A percentile compares a stretch with the other conserved stretches of the same genome.
These are phyloP conservation scores for Ocimum tenuiflorum DNA, from an alignment of 257 asterid species.

Conservation along the genomic window DNA sequence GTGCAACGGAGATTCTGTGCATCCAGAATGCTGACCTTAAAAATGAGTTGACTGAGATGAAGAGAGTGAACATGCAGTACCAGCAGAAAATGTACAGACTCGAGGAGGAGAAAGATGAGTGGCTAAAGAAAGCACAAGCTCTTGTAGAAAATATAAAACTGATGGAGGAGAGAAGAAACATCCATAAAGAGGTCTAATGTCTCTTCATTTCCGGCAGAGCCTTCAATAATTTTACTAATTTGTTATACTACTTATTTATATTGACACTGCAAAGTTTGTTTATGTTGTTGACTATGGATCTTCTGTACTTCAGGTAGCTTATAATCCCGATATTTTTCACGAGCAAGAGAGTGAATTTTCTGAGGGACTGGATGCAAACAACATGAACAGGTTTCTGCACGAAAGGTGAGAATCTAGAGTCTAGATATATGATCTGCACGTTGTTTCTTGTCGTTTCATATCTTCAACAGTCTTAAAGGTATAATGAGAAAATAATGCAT, in stretches of 20 bases:
- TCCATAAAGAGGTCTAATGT: constrained; percentile 39
- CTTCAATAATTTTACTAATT: background rate
- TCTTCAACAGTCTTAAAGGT: too few relatives aligned
- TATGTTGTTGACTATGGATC: background rate
- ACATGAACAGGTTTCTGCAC: constrained; percentile 34
- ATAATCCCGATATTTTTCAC: constrained; percentile 1
- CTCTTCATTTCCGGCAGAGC: background rate
- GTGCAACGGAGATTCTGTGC: constrained; percentile 32
- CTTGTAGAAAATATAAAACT: constrained; percentile 46
- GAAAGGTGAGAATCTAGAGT: constrained; percentile 33
- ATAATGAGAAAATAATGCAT: too few relatives aligned
- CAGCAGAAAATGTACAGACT: constrained; percentile 49
- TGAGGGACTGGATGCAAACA: constrained; percentile 30
- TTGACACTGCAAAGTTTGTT: background rate
- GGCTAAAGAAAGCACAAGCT: constrained; percentile 42
- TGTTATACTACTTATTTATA: too few relatives aligned
- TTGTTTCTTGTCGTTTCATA: too few relatives aligned
- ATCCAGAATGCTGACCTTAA: constrained; percentile 36
- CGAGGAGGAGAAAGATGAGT: constrained; percentile 54
- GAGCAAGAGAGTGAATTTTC: constrained; percentile 27
- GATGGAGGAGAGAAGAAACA: constrained; percentile 31
- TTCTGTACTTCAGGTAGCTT: constrained; percentile 31
- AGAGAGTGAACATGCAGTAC: constrained; percentile 38
- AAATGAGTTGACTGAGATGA: constrained; percentile 37
- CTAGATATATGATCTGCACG: background rate